phyloP scores from a whole-genome alignment of 2,329 filamentous ascomycete species.

The Fusarium virguliforme region DNA sequence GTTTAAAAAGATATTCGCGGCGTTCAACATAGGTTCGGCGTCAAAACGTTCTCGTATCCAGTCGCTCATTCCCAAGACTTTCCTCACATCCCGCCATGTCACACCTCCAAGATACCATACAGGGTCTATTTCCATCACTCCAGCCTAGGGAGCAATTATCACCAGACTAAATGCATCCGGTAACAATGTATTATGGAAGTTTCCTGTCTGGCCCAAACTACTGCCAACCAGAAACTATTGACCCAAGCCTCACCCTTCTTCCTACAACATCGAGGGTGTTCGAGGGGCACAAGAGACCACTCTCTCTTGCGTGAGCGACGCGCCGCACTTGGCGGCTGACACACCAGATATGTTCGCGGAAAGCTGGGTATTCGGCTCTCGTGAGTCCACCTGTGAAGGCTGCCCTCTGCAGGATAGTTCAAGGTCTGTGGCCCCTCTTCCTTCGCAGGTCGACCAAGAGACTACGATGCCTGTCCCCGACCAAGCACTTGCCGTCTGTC shows the following conservation, averaged over 20 bases:
- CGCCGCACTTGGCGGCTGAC: neutral
- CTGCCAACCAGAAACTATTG: neutral
- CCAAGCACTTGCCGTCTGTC: neutral
- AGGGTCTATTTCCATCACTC: neutral
- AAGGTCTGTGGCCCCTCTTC: neutral
- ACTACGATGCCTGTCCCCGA: neutral
- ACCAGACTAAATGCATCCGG: neutral
- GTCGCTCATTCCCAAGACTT: neutral
- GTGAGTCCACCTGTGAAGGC: neutral
- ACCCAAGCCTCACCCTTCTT: neutral
- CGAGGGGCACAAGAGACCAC: neutral
- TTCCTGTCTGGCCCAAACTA: neutral
- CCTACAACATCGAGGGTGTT: neutral
- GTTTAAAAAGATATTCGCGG: neutral
- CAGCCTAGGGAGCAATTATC: neutral
- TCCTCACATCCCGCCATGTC: neutral
- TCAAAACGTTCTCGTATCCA: neutral
- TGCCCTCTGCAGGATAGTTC: neutral
- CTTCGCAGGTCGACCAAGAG: neutral
- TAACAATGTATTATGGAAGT: neutral
- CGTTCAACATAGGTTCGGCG: neutral
- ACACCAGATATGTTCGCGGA: neutral
- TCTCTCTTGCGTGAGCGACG: neutral
- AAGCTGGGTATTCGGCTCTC: neutral
- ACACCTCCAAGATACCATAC: neutral